These are phyloP conservation scores for Apiospora sp. DNA, from an alignment of 2,329 filamentous ascomycete genomes.

Conservation along the genomic window DNA sequence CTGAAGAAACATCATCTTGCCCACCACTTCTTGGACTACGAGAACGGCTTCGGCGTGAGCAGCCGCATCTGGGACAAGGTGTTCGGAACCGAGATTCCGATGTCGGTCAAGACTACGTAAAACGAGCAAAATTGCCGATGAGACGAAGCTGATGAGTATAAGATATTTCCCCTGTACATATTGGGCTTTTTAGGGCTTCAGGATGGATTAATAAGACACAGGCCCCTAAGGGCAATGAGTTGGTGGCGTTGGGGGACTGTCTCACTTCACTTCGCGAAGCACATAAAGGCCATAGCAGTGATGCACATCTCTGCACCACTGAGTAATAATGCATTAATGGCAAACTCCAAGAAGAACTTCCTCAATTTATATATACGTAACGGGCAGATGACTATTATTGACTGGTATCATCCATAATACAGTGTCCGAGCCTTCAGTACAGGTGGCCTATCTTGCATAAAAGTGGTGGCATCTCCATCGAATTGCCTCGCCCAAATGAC, in stretches of 20 bases:
- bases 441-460: neutral
- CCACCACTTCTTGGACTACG: constrained; percentile 97
- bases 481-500: neutral
- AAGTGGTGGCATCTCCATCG: neutral
- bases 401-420: neutral
- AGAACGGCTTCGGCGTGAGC: constrained; percentile 96
- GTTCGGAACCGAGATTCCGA: constrained; percentile 83
- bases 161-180: constrained; percentile 14
- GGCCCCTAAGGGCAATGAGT: neutral
- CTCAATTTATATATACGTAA: neutral
- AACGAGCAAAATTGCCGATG: neutral
- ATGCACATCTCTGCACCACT: neutral
- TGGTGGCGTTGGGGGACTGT: neutral
- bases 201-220: constrained; percentile 7
- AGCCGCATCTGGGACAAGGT: constrained; percentile 94
- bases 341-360: neutral
- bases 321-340: constrained; percentile 12
- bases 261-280: neutral
- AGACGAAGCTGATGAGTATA: constrained; percentile 9
- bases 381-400: neutral
- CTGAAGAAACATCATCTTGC: constrained; percentile 98
- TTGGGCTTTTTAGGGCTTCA: constrained; percentile 1
- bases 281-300: neutral
- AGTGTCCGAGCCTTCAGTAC: neutral
- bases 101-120: constrained; percentile 46